Conservation (phyloP, 2,329 filamentous ascomycete species). For the Cordyceps farinosa region DNA sequence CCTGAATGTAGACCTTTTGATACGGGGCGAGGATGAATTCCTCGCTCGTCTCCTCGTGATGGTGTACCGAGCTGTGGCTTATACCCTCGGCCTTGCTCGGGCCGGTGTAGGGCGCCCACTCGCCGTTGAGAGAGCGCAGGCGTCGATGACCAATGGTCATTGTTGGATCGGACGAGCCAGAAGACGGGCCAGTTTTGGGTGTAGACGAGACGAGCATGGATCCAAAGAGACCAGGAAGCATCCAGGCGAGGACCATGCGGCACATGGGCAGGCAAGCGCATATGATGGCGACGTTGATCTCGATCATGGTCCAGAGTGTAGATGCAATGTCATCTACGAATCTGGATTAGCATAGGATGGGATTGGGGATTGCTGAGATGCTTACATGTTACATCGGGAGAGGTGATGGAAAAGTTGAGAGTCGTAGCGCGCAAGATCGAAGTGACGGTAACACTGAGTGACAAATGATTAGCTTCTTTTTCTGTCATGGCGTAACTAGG, state of each 20-base stretch:
- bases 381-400: constrained; percentile 36
- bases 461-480: constrained; percentile 1
- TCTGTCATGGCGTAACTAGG: no score
- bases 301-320: constrained; percentile 39
- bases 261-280: constrained; percentile 40
- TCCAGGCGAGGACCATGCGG: constrained; percentile 34
- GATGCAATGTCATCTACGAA: constrained; percentile 33
- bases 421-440: constrained; percentile 41
- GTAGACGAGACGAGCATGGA: constrained; percentile 19
- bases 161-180: constrained; percentile 22
- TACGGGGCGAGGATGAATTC: constrained; percentile 32
- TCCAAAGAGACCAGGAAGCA: constrained; percentile 35
- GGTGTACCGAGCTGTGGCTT: constrained; percentile 28
- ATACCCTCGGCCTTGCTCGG: constrained; percentile 28
- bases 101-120: constrained; percentile 33
- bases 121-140: constrained; percentile 22
- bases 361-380: neutral
- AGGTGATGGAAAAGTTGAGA: constrained; percentile 37
- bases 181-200: neutral
- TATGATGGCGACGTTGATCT: constrained; percentile 38
- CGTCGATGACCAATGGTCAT: constrained; percentile 22
- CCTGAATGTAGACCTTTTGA: constrained; percentile 12
- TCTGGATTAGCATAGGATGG: neutral
- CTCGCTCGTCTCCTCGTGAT: constrained; percentile 31
- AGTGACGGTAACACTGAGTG: constrained; percentile 35